Evolutionary conservation across 2,329 filamentous ascomycete genomes (phyloP).

Genomic region (Xylariales sp.): DNA sequence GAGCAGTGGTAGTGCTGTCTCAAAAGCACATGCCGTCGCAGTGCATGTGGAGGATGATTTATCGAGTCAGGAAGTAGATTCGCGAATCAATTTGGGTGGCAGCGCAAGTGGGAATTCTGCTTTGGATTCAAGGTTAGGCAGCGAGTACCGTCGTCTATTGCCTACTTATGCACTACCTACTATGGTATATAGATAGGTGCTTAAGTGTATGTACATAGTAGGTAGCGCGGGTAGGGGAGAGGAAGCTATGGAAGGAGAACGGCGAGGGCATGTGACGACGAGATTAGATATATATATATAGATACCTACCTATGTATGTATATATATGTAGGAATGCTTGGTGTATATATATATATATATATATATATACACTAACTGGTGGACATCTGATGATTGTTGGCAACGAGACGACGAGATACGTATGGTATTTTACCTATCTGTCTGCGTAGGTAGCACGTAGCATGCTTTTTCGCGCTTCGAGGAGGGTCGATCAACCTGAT

Average conservation of each 20-base stretch:
- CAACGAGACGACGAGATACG: background rate
- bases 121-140: background rate
- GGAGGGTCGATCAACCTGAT: slow-evolving; percentile 16
- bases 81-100: slow-evolving; percentile 4
- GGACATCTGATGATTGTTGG: background rate
- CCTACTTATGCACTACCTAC: no score
- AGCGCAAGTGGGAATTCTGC: background rate
- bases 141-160: no score
- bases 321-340: no score
- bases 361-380: background rate
- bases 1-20: slow-evolving; percentile 9
- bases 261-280: slow-evolving; percentile 10
- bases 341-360: background rate
- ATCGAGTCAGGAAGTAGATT: slow-evolving; percentile 6
- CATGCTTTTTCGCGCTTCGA: background rate
- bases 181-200: no score
- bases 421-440: background rate
- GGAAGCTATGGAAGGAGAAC: background rate
- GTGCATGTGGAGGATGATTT: slow-evolving; percentile 6
- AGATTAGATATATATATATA: background rate
- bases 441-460: background rate
- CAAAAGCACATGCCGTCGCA: slow-evolving; percentile 9
- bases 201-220: no score
- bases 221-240: background rate
- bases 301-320: no score